These are phyloP conservation scores for Nicotiana obtusifolia DNA, from an alignment of 257 asterid species.

Conservation along the genomic window DNA sequence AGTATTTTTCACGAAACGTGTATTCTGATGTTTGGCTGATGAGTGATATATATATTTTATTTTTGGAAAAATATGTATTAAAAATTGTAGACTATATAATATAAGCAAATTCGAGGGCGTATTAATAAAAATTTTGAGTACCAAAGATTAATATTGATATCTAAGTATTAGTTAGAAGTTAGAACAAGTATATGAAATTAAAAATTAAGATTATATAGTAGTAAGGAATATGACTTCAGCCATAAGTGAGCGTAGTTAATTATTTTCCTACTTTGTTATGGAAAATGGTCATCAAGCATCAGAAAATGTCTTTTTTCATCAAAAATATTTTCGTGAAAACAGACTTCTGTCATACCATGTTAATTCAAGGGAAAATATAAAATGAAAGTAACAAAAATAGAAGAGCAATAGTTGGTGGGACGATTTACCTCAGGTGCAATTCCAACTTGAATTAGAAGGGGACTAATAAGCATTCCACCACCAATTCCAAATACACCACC, in stretches of 20 bases:
- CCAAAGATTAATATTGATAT: neutral
- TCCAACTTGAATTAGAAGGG: constrained; percentile 79
- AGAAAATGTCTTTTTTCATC: too few relatives aligned
- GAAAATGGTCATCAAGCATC: too few relatives aligned
- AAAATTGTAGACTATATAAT: too few relatives aligned
- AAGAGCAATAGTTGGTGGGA: neutral
- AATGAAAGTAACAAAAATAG: neutral
- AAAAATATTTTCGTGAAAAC: too few relatives aligned
- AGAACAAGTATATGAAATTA: neutral
- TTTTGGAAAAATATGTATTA: neutral
- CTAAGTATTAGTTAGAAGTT: neutral
- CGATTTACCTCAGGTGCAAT: constrained; percentile 64
- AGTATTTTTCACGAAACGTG: too few relatives aligned
- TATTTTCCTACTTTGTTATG: neutral
- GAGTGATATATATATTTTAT: neutral
- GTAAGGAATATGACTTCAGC: neutral
- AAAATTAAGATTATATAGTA: too few relatives aligned
- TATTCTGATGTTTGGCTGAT: neutral
- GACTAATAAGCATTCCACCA: constrained; percentile 93
- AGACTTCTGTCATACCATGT: neutral
- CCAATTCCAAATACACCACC: constrained; percentile 95
- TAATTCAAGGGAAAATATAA: neutral
- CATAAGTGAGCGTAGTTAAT: neutral
- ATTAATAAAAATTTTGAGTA: too few relatives aligned
- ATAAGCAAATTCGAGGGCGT: neutral